Evolutionary conservation across 139 green algal species (phyloP).

Genomic region (Zygnema circumcarinatum): DNA sequence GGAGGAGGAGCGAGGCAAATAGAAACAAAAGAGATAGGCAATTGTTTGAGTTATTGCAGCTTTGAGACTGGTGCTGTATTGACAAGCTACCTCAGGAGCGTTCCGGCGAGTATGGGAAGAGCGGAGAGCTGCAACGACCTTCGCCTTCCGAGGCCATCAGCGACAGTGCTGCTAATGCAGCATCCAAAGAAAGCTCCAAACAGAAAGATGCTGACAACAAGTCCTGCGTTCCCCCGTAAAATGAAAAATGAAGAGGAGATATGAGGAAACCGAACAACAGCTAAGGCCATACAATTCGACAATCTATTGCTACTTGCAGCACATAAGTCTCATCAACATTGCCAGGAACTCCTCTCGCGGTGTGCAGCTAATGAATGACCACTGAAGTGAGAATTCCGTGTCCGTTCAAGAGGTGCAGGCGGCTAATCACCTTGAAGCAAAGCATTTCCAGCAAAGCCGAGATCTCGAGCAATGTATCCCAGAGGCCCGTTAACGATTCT

Average conservation of each 20-base stretch:
- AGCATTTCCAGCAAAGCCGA: conserved; percentile 27
- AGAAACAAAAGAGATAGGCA: background rate
- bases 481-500: conserved; percentile 51
- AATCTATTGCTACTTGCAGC: too few species aligned
- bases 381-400: too few species aligned
- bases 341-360: background rate
- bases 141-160: conserved; percentile 18
- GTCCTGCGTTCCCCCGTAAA: conserved; percentile 20
- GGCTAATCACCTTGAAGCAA: conserved; percentile 35
- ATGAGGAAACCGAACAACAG: background rate
- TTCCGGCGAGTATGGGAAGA: conserved; percentile 34
- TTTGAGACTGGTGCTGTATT: too few species aligned
- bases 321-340: background rate
- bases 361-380: too few species aligned
- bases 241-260: background rate
- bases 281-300: background rate
- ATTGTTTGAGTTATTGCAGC: background rate
- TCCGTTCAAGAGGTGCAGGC: too few species aligned
- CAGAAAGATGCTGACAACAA: conserved; percentile 36
- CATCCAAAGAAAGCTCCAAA: conserved; percentile 45
- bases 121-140: conserved; percentile 16
- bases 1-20: background rate
- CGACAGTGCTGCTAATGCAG: conserved; percentile 26
- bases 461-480: conserved; percentile 39
- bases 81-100: conserved; percentile 33